Conservation (phyloP, 345 rosid species). For the Schrenkiella parvula region DNA sequence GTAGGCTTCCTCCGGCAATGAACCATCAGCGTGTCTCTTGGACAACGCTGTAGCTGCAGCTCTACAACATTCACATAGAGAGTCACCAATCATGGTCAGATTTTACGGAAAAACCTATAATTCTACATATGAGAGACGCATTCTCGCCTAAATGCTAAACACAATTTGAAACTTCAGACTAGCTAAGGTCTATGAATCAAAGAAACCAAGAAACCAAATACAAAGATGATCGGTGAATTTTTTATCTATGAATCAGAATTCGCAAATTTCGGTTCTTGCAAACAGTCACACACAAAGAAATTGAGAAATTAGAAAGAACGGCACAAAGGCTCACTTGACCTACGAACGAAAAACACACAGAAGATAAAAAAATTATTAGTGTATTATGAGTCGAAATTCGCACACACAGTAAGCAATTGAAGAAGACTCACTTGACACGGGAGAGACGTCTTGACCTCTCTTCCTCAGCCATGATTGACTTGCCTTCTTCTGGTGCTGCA, state of each 20-base stretch:
- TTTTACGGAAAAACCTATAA: background rate
- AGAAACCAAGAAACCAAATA: no score
- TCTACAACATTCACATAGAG: slow-evolving; percentile 40
- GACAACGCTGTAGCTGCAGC: slow-evolving; percentile 75
- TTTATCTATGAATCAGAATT: background rate
- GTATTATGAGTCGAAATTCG: no score
- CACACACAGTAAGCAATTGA: no score
- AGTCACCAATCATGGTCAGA: background rate
- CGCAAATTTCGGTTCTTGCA: background rate
- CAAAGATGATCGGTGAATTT: background rate
- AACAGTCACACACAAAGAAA: background rate
- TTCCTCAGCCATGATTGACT: slow-evolving; percentile 67
- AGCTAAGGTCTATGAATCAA: no score
- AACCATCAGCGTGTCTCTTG: slow-evolving; percentile 73
- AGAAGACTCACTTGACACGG: slow-evolving; percentile 61
- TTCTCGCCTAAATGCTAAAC: no score
- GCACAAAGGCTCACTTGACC: no score
- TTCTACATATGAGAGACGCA: background rate
- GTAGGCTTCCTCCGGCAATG: slow-evolving; percentile 66
- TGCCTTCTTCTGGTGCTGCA: slow-evolving; percentile 56
- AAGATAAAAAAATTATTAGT: no score
- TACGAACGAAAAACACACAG: no score
- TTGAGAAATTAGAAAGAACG: background rate
- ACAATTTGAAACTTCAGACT: no score
- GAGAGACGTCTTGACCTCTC: slow-evolving; percentile 66